phyloP scores from a whole-genome alignment of 2,329 filamentous ascomycete genomes.

The Fusarium sp. region DNA sequence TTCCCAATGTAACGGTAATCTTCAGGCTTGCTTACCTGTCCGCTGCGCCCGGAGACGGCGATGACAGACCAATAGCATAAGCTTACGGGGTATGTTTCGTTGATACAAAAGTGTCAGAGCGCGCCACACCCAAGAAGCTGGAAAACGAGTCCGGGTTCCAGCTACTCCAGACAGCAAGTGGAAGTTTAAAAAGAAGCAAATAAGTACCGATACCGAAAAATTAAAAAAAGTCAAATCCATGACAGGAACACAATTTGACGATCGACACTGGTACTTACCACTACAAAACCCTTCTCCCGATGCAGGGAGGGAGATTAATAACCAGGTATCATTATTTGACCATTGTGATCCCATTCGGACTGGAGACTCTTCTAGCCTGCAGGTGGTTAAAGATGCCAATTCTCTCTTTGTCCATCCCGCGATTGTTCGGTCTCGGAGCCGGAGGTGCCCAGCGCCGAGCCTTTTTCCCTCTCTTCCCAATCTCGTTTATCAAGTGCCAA shows the following conservation, averaged over 20 bases:
- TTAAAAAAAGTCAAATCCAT: not conserved
- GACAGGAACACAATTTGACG: not conserved
- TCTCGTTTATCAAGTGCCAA: conserved; percentile 37
- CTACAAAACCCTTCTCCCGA: not conserved
- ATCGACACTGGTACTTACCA: not conserved
- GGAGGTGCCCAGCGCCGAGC: conserved; percentile 20
- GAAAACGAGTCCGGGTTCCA: conserved; percentile 14
- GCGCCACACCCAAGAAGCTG: conserved; percentile 35
- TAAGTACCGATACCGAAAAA: not conserved
- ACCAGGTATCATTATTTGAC: not conserved
- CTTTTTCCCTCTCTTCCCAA: not conserved
- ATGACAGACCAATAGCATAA: conserved; percentile 20
- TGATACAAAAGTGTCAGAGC: conserved; percentile 12
- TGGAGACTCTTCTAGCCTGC: not conserved
- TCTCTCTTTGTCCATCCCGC: conserved; percentile 6
- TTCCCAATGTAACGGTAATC: conserved; percentile 13
- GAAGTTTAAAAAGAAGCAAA: not conserved
- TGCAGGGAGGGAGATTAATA: conserved; percentile 40
- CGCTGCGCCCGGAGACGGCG: conserved; percentile 25
- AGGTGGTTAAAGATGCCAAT: conserved; percentile 1
- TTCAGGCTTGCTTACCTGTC: conserved; percentile 23
- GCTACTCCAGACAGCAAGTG: conserved; percentile 7
- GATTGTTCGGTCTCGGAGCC: conserved; percentile 34
- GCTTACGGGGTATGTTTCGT: not conserved
- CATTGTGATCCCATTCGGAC: conserved; percentile 18